Evolutionary conservation across 2,329 filamentous ascomycete species (phyloP).

Genomic region (Pyricularia grisea): DNA sequence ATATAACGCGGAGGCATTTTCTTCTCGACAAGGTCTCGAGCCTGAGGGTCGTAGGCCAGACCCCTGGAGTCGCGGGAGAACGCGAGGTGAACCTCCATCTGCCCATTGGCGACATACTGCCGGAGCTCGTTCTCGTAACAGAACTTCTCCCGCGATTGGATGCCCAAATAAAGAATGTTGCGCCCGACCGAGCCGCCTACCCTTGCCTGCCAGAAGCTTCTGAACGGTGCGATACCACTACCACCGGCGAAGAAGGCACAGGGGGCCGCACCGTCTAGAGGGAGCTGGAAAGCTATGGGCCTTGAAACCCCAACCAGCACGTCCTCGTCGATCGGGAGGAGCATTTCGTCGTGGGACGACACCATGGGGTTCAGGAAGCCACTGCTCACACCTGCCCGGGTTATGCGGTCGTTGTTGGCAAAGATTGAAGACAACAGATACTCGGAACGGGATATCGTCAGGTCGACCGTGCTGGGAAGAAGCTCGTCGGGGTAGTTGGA

Average conservation of each 20-base stretch:
- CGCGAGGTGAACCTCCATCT: slow-evolving; percentile 42
- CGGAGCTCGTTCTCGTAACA: slow-evolving; percentile 39
- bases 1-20: slow-evolving; percentile 41
- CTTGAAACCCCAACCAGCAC: slow-evolving; percentile 42
- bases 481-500: slow-evolving; percentile 39
- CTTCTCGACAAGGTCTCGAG: slow-evolving; percentile 36
- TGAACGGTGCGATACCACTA: slow-evolving; percentile 42
- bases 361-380: slow-evolving; percentile 44
- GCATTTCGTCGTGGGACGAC: slow-evolving; percentile 25
- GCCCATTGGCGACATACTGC: slow-evolving; percentile 32
- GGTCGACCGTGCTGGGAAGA: slow-evolving; percentile 38
- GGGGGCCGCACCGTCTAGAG: slow-evolving; percentile 36
- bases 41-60: slow-evolving; percentile 31
- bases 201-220: slow-evolving; percentile 43
- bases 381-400: slow-evolving; percentile 38
- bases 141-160: slow-evolving; percentile 42
- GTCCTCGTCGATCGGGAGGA: slow-evolving; percentile 30
- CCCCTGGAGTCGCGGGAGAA: slow-evolving; percentile 41
- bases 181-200: slow-evolving; percentile 28
- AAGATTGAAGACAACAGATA: slow-evolving; percentile 36
- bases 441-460: slow-evolving; percentile 41
- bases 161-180: slow-evolving; percentile 40
- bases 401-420: slow-evolving; percentile 19
- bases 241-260: slow-evolving; percentile 45
- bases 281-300: slow-evolving; percentile 40